Evolutionary conservation across 768 basidiomycete genomes (phyloP).

Genomic region (Suillus tomentosus): DNA sequence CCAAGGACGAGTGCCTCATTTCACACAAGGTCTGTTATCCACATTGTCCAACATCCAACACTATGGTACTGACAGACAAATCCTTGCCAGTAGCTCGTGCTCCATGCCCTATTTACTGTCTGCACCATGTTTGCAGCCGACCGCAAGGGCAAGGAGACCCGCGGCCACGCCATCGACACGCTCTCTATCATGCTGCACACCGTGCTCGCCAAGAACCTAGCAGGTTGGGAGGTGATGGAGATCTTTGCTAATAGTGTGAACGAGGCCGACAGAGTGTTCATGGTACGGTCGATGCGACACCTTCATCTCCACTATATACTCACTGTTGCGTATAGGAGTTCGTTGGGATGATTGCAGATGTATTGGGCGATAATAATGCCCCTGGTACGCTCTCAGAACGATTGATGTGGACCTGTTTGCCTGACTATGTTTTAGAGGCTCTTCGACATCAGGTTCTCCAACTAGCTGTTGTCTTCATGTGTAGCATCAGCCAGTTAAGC

Average conservation of each 20-base stretch:
- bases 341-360: conserved; percentile 46
- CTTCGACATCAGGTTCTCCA: conserved; percentile 58
- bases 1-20: conserved; percentile 53
- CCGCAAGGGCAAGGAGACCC: conserved; percentile 25
- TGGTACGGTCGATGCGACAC: conserved; percentile 35
- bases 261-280: conserved; percentile 60
- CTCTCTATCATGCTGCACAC: conserved; percentile 48
- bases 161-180: conserved; percentile 51
- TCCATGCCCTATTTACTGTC: conserved; percentile 47
- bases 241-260: conserved; percentile 61
- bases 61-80: conserved; percentile 5
- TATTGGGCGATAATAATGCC: conserved; percentile 45
- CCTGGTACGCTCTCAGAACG: conserved; percentile 40
- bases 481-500: conserved; percentile 62
- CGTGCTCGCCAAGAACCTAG: conserved; percentile 56
- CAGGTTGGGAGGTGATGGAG: conserved; percentile 77
- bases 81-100: conserved; percentile 47
- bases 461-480: conserved; percentile 57
- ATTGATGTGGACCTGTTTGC: not conserved
- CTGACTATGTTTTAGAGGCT: conserved; percentile 34
- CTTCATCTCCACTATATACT: not conserved
- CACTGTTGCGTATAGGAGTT: conserved; percentile 43
- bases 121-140: conserved; percentile 45
- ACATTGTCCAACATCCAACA: not conserved
- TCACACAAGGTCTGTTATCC: conserved; percentile 48